These are phyloP conservation scores for Pistacia integerrima DNA, from an alignment of 345 rosid genomes.

Conservation along the genomic window DNA sequence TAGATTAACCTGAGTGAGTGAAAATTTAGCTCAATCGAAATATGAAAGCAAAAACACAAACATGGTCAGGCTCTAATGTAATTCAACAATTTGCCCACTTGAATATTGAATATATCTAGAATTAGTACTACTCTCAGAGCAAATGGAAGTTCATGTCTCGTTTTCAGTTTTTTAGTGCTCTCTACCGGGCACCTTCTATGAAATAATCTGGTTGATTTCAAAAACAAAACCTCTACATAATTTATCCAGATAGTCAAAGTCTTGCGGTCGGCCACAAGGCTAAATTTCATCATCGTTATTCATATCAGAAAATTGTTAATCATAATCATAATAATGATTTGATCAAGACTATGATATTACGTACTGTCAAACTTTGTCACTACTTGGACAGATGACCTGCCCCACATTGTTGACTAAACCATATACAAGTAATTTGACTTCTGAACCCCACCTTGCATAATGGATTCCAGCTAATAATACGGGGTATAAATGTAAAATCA, in stretches of 20 bases:
- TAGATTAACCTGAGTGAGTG: background rate
- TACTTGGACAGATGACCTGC: background rate
- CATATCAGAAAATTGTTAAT: too few species aligned
- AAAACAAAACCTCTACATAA: too few species aligned
- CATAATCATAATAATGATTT: too few species aligned
- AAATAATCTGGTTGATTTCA: background rate
- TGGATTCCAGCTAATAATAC: background rate
- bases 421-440: background rate
- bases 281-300: too few species aligned
- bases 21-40: background rate
- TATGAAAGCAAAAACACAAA: slow-evolving; percentile 9
- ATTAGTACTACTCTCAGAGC: background rate
- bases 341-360: too few species aligned
- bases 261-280: too few species aligned
- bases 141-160: background rate
- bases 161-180: background rate
- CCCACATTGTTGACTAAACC: background rate
- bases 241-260: too few species aligned
- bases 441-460: background rate
- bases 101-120: background rate
- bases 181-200: background rate
- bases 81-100: background rate
- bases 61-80: background rate
- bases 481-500: background rate
- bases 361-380: too few species aligned